Percentiles rank a stretch among this genome's conserved stretches.
These are phyloP conservation scores for Candida caryicola DNA, from an alignment of 805 yeast genomes.

Conservation along the genomic window DNA sequence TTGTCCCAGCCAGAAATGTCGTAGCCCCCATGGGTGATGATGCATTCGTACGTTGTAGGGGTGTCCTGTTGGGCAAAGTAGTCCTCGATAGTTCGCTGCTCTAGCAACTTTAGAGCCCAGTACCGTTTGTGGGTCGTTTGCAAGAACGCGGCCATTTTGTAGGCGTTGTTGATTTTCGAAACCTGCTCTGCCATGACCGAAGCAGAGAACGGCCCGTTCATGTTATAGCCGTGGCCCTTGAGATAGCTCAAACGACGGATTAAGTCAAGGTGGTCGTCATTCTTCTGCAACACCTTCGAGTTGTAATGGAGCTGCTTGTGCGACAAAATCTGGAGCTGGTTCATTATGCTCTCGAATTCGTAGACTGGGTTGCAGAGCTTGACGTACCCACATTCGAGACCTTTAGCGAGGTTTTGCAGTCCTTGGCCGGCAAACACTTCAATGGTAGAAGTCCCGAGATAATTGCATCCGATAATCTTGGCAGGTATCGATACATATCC, in stretches of 20 bases:
- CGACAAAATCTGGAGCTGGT: slow-evolving; percentile 39
- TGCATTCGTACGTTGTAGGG: slow-evolving; percentile 32
- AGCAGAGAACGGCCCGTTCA: slow-evolving; percentile 29
- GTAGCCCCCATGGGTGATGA: slow-evolving; percentile 34
- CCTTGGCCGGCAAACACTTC: slow-evolving; percentile 11
- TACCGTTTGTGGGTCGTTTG: slow-evolving; percentile 15
- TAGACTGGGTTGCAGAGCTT: slow-evolving; percentile 21
- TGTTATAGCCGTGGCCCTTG: slow-evolving; percentile 32
- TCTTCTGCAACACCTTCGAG: slow-evolving; percentile 6
- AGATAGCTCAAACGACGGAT: slow-evolving; percentile 22
- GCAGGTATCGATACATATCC: slow-evolving; percentile 38
- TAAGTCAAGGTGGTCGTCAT: slow-evolving; percentile 8
- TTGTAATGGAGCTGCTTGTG: slow-evolving; percentile 19
- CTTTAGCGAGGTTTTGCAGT: slow-evolving; percentile 21
- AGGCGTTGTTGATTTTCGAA: slow-evolving; percentile 14
- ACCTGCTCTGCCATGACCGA: slow-evolving; percentile 15
- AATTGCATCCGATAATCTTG: slow-evolving; percentile 31
- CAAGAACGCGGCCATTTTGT: slow-evolving; percentile 14
- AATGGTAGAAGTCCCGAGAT: slow-evolving; percentile 17
- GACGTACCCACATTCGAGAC: slow-evolving; percentile 30
- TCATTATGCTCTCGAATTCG: slow-evolving; percentile 25
- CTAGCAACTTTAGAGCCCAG: slow-evolving; percentile 25
- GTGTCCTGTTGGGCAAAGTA: background rate
- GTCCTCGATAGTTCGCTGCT: slow-evolving; percentile 10
- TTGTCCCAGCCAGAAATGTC: slow-evolving; percentile 15